A percentile compares a stretch with the other conserved stretches of the same genome.
Evolutionary conservation across 192 early-diverging fungal species (phyloP).

Genomic region (Entophlyctis luteolus): DNA sequence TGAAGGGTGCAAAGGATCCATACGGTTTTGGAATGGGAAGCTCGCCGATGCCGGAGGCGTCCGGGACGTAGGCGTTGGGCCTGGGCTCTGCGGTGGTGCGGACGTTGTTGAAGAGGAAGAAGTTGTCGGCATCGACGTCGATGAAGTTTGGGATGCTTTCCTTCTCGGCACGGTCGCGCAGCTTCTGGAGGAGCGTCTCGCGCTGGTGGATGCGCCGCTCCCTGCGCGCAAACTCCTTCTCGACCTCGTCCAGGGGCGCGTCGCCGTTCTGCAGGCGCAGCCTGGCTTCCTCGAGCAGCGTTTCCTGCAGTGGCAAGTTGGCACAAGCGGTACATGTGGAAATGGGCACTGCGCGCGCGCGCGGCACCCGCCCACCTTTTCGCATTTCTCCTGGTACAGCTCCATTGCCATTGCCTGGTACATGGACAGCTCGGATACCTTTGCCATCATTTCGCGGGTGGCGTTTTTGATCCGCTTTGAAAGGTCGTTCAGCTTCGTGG

Average conservation of each 20-base stretch:
- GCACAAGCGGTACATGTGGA: no score
- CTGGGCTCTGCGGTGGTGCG: constrained; percentile 54
- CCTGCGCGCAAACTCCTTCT: constrained; percentile 44
- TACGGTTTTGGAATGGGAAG: constrained; percentile 62
- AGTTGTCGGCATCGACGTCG: constrained; percentile 50
- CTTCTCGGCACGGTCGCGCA: constrained; percentile 25
- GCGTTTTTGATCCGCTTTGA: constrained; percentile 50
- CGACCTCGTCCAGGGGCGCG: constrained; percentile 43
- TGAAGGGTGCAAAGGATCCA: constrained; percentile 54
- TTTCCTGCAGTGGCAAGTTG: constrained; percentile 29
- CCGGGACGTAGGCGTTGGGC: constrained; percentile 60
- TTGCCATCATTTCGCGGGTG: constrained; percentile 55
- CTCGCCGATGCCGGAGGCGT: constrained; percentile 42
- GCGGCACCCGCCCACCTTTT: constrained; percentile 50
- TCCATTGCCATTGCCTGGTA: constrained; percentile 56
- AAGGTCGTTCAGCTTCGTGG: constrained; percentile 50
- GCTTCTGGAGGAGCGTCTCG: constrained; percentile 30
- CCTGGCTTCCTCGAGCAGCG: constrained; percentile 42
- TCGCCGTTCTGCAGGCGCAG: constrained; percentile 36
- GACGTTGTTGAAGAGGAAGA: constrained; percentile 43
- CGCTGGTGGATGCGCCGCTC: constrained; percentile 30
- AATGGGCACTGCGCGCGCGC: not conserved
- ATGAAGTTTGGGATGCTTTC: constrained; percentile 30
- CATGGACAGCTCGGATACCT: constrained; percentile 60
- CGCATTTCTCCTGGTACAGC: constrained; percentile 56